Base-by-base conservation (phyloP, 176 grass and related monocot species). In the Urochloa ruziziensis region DNA sequence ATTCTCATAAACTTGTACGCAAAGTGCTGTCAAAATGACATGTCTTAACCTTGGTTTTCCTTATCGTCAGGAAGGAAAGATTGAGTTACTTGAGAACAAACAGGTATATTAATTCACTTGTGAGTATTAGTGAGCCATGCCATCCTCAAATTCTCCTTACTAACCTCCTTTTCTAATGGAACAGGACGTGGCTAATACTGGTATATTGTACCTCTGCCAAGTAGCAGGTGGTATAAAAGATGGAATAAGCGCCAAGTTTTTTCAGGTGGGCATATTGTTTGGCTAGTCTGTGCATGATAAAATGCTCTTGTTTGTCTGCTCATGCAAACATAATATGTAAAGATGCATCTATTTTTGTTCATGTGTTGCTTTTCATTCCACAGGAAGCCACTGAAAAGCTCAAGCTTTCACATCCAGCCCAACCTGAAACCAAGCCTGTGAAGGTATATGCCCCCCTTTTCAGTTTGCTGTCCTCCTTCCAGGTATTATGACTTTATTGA, bases 171-270 rank as follows among this genome's bases (percentile, higher is more conserved):
- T 82, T 42, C 60, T 83, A 84, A 48, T 52, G 36, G 34, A 70
- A 58, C 86, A 98, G 96, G 96, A 98, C 37, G 75, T 89, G n/a
- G 79, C 96, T 84, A 93, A 95, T 88, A 91, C 89, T 46, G 96
- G 96, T 70, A 93, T 98, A 83, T 91, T 79, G 68, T 98, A 98
- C 71, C 93, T 98, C 19, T 98, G 96, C 91, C 89, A 90, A 91
- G 80, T 98, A 85, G 96, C 89, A 77, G 96, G 91, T 30, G 93
- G 93, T 70, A 84, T 91, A 69, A 98, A 95, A 82, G 91, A 95
- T 81, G 96, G 93, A 85, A 75, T 95, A 81, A 91, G 83, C 82
- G 12, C 86, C 10, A 98, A 93, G 80, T 95, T 95, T 85, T 95
- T 95, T 73, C 85, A 91, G 87, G 93, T 91, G 64, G 62, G 77